Evolutionary conservation across 2,329 filamentous ascomycete genomes (phyloP).

Genomic region (Myriosclerotinia scirpicola): DNA sequence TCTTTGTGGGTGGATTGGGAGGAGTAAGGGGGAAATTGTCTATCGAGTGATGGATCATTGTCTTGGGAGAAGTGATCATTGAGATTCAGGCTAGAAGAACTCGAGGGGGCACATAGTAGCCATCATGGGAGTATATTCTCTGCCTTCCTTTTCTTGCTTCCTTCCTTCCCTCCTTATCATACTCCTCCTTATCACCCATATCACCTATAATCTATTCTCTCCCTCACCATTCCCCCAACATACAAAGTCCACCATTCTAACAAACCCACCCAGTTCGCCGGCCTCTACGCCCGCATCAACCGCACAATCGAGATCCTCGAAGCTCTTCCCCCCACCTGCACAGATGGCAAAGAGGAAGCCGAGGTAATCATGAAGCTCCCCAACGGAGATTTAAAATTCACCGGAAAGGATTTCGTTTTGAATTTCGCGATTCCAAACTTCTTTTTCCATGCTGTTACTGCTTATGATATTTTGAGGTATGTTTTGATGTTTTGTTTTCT

Average conservation of each 20-base stretch:
- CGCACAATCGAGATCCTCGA: conserved; percentile 50
- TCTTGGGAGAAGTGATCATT: conserved; percentile 39
- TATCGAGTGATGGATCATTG: conserved; percentile 34
- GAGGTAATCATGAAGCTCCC: conserved; percentile 44
- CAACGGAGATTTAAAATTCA: conserved; percentile 43
- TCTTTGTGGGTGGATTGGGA: background rate
- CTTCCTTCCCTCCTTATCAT: too few species aligned
- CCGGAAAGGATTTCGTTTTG: conserved; percentile 48
- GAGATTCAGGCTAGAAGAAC: background rate
- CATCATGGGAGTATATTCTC: background rate
- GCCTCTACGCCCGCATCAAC: conserved; percentile 50
- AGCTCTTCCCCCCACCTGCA: conserved; percentile 43
- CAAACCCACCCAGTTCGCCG: conserved; percentile 43
- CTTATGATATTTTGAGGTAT: conserved; percentile 61
- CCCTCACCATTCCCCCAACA: background rate
- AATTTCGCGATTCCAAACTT: conserved; percentile 58
- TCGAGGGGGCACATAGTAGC: background rate
- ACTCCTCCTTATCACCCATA: background rate
- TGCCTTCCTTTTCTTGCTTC: too few species aligned
- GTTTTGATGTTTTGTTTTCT: background rate
- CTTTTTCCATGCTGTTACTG: conserved; percentile 61
- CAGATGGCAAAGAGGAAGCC: conserved; percentile 47
- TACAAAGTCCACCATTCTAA: background rate
- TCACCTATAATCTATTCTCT: background rate
- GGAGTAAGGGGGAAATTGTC: too few species aligned